These are phyloP conservation scores for Penicillium odoratum DNA, from an alignment of 495 filamentous ascomycete species.

Conservation along the genomic window DNA sequence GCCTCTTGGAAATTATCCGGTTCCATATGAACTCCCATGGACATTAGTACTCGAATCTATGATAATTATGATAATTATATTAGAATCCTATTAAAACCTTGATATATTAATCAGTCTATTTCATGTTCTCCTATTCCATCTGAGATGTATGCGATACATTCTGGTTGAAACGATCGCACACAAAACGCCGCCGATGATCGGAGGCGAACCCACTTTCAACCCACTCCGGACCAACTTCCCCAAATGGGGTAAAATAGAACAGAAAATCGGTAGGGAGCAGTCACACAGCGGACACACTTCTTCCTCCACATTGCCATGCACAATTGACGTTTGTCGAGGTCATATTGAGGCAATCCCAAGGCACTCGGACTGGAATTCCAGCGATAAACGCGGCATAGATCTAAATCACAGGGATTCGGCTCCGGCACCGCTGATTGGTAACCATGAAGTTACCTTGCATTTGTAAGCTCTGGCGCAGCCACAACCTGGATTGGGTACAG, in stretches of 20 bases:
- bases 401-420: not conserved
- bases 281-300: not conserved
- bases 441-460: not conserved
- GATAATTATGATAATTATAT: no score
- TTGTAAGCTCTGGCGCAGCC: conserved; percentile 1
- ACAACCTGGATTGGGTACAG: not conserved
- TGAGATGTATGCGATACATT: not conserved
- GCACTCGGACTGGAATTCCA: conserved; percentile 1
- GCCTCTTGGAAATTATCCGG: conserved; percentile 3
- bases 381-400: conserved; percentile 20
- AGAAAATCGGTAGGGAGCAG: not conserved
- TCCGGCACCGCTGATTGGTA: conserved; percentile 8
- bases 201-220: conserved; percentile 2
- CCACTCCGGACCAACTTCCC: not conserved
- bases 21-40: not conserved
- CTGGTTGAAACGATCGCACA: not conserved
- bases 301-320: not conserved
- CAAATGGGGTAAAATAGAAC: not conserved
- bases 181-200: conserved; percentile 4
- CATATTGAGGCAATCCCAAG: not conserved
- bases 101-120: not conserved
- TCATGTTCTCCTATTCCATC: not conserved
- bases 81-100: no score
- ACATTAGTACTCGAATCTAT: not conserved
- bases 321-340: not conserved